A percentile compares a stretch with the other conserved stretches of the same genome.
Conservation (phyloP, 2,329 filamentous ascomycete genomes). For the Colletotrichum phormii region DNA sequence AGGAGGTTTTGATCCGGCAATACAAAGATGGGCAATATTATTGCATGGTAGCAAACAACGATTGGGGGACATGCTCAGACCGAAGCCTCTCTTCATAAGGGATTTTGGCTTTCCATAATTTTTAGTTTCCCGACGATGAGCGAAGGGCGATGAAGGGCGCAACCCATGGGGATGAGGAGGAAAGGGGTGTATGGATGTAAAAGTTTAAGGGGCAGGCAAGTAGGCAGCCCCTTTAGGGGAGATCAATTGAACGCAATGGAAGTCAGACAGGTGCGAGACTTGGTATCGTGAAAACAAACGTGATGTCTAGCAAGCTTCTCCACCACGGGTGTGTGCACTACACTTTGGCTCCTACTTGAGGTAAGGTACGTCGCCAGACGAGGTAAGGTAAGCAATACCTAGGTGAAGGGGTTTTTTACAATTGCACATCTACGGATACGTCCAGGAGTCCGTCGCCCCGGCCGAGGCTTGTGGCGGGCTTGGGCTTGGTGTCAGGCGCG, state of each 20-base stretch:
- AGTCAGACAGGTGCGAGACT: constrained; percentile 6
- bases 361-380: background rate
- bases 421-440: background rate
- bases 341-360: background rate
- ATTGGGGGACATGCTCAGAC: constrained; percentile 21
- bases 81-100: constrained; percentile 21
- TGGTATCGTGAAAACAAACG: background rate
- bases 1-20: constrained; percentile 33
- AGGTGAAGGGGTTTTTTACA: background rate
- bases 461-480: background rate
- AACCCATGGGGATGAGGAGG: background rate
- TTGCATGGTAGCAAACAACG: constrained; percentile 27
- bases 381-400: background rate
- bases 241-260: constrained; percentile 32
- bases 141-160: constrained; percentile 1
- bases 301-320: background rate
- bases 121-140: constrained; percentile 33
- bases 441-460: background rate
- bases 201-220: constrained; percentile 29
- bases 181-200: background rate
- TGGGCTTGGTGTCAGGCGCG: background rate
- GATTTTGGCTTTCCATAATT: constrained; percentile 34
- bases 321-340: background rate
- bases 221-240: constrained; percentile 23
- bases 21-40: constrained; percentile 37